These are phyloP conservation scores for Tulasnella sp. DNA, from an alignment of 768 basidiomycete genomes.

Conservation along the genomic window DNA sequence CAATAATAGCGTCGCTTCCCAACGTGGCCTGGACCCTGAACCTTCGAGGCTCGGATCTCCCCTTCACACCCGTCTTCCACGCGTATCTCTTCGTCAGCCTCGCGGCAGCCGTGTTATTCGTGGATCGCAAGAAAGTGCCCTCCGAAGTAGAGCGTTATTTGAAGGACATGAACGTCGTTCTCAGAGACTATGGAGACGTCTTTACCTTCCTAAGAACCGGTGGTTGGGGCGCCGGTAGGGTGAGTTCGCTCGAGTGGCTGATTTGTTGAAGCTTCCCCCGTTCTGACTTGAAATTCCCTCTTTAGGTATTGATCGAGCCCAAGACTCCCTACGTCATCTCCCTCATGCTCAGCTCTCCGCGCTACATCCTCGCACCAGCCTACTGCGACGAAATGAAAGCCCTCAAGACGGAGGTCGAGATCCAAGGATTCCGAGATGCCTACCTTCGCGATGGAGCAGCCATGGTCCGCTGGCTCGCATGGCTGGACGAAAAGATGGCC, in stretches of 20 bases:
- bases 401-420: conserved; percentile 80
- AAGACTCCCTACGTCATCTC: conserved; percentile 78
- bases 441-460: conserved; percentile 88
- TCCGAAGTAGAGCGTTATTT: conserved; percentile 54
- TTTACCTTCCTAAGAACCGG: conserved; percentile 70
- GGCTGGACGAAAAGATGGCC: conserved; percentile 74
- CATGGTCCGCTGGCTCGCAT: conserved; percentile 64
- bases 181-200: conserved; percentile 64
- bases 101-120: conserved; percentile 56
- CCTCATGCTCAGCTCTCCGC: conserved; percentile 75
- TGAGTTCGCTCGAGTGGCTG: conserved; percentile 29
- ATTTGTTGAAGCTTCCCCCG: neutral
- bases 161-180: conserved; percentile 46
- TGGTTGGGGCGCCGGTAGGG: conserved; percentile 58
- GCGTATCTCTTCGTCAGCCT: conserved; percentile 72
- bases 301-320: conserved; percentile 57
- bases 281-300: neutral
- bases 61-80: conserved; percentile 87
- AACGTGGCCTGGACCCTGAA: conserved; percentile 83
- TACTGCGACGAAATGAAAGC: conserved; percentile 71
- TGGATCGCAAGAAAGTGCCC: conserved; percentile 62
- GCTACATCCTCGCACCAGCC: conserved; percentile 65
- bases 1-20: conserved; percentile 59
- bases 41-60: conserved; percentile 81
- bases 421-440: conserved; percentile 73